These are phyloP conservation scores for Lepidium didymum DNA, from an alignment of 345 rosid species.

Conservation along the genomic window DNA sequence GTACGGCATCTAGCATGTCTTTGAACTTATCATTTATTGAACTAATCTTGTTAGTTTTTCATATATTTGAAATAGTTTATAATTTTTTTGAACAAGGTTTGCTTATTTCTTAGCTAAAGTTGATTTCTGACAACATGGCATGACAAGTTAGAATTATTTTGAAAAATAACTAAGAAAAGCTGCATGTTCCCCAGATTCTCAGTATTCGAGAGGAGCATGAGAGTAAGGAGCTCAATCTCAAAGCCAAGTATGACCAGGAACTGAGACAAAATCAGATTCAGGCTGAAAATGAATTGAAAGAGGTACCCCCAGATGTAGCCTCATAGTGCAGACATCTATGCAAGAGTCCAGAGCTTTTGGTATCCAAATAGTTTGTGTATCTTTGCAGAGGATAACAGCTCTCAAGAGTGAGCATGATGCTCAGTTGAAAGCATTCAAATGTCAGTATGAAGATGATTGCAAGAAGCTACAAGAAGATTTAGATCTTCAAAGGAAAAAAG, in stretches of 20 bases:
- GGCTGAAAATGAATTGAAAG: constrained; percentile 52
- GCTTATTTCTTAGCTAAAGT: not conserved
- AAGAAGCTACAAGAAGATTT: constrained; percentile 4
- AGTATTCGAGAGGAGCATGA: constrained; percentile 15
- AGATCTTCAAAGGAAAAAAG: constrained; percentile 9
- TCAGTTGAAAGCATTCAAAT: constrained; percentile 4
- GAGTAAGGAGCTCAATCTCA: constrained; percentile 51
- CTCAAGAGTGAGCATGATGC: constrained; percentile 6
- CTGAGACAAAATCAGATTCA: constrained; percentile 52
- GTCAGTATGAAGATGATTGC: constrained; percentile 11
- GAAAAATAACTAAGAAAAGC: not conserved
- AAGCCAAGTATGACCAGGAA: constrained; percentile 55
- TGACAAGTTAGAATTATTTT: not conserved
- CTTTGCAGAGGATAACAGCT: not conserved
- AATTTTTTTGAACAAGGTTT: not conserved
- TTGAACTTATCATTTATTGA: not conserved
- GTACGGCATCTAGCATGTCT: not conserved
- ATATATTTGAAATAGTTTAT: not conserved
- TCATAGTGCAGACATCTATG: not conserved
- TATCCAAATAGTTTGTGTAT: not conserved
- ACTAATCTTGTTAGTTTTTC: not conserved
- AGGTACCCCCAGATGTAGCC: not conserved
- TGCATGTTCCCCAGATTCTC: not conserved
- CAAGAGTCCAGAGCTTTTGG: not conserved
- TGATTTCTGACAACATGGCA: not conserved